phyloP scores from a whole-genome alignment of 2,329 filamentous ascomycete species.

The Chalaropsis thielavioides region DNA sequence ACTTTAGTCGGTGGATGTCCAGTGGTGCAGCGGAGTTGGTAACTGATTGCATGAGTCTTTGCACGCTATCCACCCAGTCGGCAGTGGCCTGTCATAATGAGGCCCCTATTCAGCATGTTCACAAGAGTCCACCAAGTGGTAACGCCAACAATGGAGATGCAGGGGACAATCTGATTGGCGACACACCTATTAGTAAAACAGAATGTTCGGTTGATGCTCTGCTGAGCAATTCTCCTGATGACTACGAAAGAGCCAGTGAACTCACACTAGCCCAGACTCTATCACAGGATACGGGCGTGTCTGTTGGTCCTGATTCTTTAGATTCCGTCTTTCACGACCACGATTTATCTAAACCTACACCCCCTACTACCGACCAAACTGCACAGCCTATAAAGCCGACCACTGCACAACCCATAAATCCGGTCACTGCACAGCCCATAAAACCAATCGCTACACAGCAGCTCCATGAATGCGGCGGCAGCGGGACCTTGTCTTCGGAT shows the following conservation, averaged over 20 bases:
- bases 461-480: background rate
- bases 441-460: background rate
- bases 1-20: conserved; percentile 64
- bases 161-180: background rate
- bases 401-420: background rate
- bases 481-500: conserved; percentile 6
- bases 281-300: background rate
- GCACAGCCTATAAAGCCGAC: background rate
- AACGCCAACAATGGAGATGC: background rate
- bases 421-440: background rate
- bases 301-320: background rate
- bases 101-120: background rate
- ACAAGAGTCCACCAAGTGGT: background rate
- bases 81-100: background rate
- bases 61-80: conserved; percentile 26
- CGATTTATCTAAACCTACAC: background rate
- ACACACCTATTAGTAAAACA: background rate
- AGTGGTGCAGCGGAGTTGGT: conserved; percentile 68
- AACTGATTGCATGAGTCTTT: conserved; percentile 58
- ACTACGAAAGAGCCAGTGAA: conserved; percentile 21
- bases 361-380: background rate
- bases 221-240: conserved; percentile 3
- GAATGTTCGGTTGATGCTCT: background rate
- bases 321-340: background rate
- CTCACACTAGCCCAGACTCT: conserved; percentile 14